These are phyloP conservation scores for Penicillium brevicompactum DNA, from an alignment of 2,329 filamentous ascomycete species.

Conservation along the genomic window DNA sequence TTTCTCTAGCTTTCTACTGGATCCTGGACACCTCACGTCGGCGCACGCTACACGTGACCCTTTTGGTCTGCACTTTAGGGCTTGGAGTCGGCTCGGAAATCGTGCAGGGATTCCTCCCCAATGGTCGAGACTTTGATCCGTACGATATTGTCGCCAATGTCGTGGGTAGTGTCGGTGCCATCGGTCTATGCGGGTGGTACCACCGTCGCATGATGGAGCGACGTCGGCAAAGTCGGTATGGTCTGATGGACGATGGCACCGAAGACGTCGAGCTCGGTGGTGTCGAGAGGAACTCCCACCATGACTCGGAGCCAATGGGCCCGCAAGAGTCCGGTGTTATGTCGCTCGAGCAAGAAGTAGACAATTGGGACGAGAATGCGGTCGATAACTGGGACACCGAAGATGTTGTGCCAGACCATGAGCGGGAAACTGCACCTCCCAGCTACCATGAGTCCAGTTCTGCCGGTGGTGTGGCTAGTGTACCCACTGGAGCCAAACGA, in stretches of 20 bases:
- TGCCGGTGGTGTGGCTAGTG: slow-evolving; percentile 19
- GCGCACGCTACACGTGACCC: slow-evolving; percentile 79
- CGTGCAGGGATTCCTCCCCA: slow-evolving; percentile 66
- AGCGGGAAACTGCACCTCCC: slow-evolving; percentile 21
- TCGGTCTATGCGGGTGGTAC: slow-evolving; percentile 84
- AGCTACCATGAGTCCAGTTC: slow-evolving; percentile 19
- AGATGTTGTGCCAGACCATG: slow-evolving; percentile 40
- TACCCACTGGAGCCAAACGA: slow-evolving; percentile 32
- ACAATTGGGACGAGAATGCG: slow-evolving; percentile 91
- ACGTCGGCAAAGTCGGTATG: slow-evolving; percentile 72
- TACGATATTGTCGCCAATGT: slow-evolving; percentile 89
- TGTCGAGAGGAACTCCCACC: slow-evolving; percentile 47
- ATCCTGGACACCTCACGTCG: slow-evolving; percentile 88
- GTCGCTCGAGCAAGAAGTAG: slow-evolving; percentile 77
- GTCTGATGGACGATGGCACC: slow-evolving; percentile 59
- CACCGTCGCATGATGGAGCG: slow-evolving; percentile 94
- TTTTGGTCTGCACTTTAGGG: slow-evolving; percentile 73
- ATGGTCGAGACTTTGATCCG: slow-evolving; percentile 71
- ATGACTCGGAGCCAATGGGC: slow-evolving; percentile 37
- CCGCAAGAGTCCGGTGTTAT: slow-evolving; percentile 68
- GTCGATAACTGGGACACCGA: slow-evolving; percentile 68
- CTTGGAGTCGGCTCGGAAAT: slow-evolving; percentile 60
- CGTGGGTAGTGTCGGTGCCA: slow-evolving; percentile 70
- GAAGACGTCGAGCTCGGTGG: slow-evolving; percentile 74
- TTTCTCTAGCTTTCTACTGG: slow-evolving; percentile 92